phyloP scores from a whole-genome alignment of 208 protist species.

The Wallacemonas sp. region DNA sequence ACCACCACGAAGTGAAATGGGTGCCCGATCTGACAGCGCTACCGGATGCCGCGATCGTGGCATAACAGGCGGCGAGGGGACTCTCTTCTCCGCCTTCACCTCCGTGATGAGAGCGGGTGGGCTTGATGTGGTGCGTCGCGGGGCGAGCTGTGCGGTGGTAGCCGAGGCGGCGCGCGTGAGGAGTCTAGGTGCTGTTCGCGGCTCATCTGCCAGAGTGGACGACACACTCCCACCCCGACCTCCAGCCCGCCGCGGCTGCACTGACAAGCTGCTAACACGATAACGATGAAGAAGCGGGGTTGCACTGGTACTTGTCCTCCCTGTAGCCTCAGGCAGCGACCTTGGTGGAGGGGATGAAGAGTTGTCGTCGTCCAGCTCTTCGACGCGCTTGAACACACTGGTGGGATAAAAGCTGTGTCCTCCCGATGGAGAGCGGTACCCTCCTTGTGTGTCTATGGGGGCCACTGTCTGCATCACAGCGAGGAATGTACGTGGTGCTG shows the following conservation, averaged over 20 bases:
- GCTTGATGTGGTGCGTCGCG: neutral
- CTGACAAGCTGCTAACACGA: slow-evolving; percentile 4
- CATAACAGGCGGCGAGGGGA: too few species aligned
- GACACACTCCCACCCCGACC: neutral
- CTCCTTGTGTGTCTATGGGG: neutral
- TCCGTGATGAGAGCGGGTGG: too few species aligned
- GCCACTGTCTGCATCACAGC: slow-evolving; percentile 5
- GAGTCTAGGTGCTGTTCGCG: slow-evolving; percentile 7
- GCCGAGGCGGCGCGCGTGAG: slow-evolving; percentile 4
- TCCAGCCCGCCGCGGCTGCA: slow-evolving; percentile 7
- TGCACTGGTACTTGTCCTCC: neutral
- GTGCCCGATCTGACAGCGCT: too few species aligned
- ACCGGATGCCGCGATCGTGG: too few species aligned
- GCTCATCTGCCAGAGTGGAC: neutral
- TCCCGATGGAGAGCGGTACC: slow-evolving; percentile 32
- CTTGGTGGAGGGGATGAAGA: neutral
- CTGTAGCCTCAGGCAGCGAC: neutral
- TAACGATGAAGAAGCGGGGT: slow-evolving; percentile 40
- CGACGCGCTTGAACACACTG: slow-evolving; percentile 34
- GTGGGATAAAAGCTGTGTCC: slow-evolving; percentile 50
- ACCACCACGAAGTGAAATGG: too few species aligned
- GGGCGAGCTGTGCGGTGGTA: slow-evolving; percentile 12
- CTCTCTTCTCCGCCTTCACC: too few species aligned
- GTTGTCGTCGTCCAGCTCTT: neutral
- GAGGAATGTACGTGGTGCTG: neutral